phyloP scores from a whole-genome alignment of 2,329 filamentous ascomycete species.

The Trematosphaeria pertusa region DNA sequence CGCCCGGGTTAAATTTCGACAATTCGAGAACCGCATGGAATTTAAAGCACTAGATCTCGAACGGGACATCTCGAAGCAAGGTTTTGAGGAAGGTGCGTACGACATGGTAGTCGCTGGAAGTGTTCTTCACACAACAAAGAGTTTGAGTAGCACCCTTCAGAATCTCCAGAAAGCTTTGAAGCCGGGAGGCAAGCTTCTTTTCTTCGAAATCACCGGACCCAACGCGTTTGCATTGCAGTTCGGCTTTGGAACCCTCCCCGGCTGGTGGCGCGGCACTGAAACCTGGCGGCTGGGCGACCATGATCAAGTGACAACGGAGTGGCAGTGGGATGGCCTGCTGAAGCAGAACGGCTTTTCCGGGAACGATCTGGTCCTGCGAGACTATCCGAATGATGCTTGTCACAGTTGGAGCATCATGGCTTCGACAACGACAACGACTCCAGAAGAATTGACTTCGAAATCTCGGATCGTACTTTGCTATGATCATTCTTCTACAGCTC shows the following conservation, averaged over 20 bases:
- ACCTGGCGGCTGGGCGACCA: constrained; percentile 31
- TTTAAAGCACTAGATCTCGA: constrained; percentile 8
- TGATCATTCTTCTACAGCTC: too few species aligned
- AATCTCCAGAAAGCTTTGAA: constrained; percentile 19
- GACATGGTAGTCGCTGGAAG: constrained; percentile 40
- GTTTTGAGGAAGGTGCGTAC: constrained; percentile 8
- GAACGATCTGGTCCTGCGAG: constrained; percentile 21
- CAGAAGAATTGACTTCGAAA: too few species aligned
- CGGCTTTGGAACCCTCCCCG: constrained; percentile 18
- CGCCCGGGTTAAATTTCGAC: background rate
- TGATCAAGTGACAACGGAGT: constrained; percentile 28
- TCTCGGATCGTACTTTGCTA: too few species aligned
- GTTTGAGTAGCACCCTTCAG: constrained; percentile 9
- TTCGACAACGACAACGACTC: background rate
- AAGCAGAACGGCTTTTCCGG: constrained; percentile 38
- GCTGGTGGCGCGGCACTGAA: constrained; percentile 28
- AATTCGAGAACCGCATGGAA: background rate
- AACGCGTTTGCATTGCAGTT: constrained; percentile 5
- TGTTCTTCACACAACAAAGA: constrained; percentile 30
- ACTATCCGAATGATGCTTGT: background rate
- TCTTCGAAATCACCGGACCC: constrained; percentile 10
- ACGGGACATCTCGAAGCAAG: background rate
- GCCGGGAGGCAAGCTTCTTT: constrained; percentile 20
- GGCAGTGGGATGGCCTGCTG: constrained; percentile 43
- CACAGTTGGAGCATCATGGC: constrained; percentile 7